phyloP scores from a whole-genome alignment of 768 basidiomycete species.

The Gloeopeniophorella convolvens region DNA sequence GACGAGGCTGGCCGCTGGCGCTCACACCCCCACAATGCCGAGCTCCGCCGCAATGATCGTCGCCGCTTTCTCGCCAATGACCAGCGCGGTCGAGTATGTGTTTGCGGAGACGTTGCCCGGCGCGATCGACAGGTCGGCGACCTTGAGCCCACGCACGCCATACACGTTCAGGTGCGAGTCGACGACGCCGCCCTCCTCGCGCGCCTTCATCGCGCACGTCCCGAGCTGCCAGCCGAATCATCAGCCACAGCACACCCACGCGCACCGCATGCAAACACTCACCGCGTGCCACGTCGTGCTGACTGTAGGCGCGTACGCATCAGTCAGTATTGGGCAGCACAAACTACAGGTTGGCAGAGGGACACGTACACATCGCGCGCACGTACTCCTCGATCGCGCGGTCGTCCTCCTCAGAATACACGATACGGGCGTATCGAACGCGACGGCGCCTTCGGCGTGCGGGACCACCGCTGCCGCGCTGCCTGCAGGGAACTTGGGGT shows the following conservation, averaged over 20 bases:
- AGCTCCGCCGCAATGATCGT: slow-evolving; percentile 51
- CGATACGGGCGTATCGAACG: slow-evolving; percentile 28
- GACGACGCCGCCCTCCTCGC: slow-evolving; percentile 52
- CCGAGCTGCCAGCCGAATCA: slow-evolving; percentile 37
- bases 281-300: slow-evolving; percentile 13
- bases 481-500: slow-evolving; percentile 29
- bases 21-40: slow-evolving; percentile 35
- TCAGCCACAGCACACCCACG: not conserved
- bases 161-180: slow-evolving; percentile 59
- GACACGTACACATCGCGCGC: slow-evolving; percentile 12
- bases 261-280: not conserved
- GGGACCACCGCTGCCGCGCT: slow-evolving; percentile 23
- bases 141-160: slow-evolving; percentile 49
- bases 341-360: not conserved
- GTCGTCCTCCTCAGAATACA: slow-evolving; percentile 32
- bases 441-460: slow-evolving; percentile 20
- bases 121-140: slow-evolving; percentile 40
- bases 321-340: not conserved
- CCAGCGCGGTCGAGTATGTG: slow-evolving; percentile 38
- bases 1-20: not conserved
- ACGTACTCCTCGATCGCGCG: slow-evolving; percentile 28
- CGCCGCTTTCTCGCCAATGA: slow-evolving; percentile 57
- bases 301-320: not conserved
- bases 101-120: slow-evolving; percentile 37
- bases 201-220: slow-evolving; percentile 63